Evolutionary conservation across 176 grass and related monocot genomes (phyloP).

Genomic region (Puccinellia tenuiflora): DNA sequence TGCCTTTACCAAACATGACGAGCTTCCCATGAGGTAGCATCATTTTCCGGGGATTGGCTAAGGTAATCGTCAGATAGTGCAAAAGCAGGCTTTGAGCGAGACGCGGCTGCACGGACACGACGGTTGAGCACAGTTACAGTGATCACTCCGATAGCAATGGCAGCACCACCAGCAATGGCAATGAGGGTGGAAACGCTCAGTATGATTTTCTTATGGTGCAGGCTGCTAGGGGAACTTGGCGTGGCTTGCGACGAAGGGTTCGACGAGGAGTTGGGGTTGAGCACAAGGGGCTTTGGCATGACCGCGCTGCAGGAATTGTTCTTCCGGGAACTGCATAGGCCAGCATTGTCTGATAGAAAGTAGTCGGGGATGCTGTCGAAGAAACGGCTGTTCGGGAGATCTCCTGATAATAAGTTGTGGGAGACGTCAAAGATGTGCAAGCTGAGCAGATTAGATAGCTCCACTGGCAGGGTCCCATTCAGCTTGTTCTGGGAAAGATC

Average conservation of each 20-base stretch:
- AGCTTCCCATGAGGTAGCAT: conserved; percentile 85
- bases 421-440: conserved; percentile 70
- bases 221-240: conserved; percentile 22
- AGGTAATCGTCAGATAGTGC: conserved; percentile 77
- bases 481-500: conserved; percentile 76
- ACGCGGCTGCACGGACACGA: conserved; percentile 27
- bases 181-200: conserved; percentile 88
- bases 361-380: conserved; percentile 54
- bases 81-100: conserved; percentile 34
- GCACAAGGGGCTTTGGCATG: conserved; percentile 92
- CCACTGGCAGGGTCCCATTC: conserved; percentile 56
- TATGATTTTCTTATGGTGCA: conserved; percentile 89
- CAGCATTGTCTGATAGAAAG: conserved; percentile 57
- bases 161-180: conserved; percentile 63
- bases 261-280: conserved; percentile 81
- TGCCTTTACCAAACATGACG: conserved; percentile 83
- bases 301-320: conserved; percentile 56
- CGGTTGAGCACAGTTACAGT: conserved; percentile 79
- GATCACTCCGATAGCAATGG: conserved; percentile 72
- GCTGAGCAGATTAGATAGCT: conserved; percentile 55
- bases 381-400: conserved; percentile 74
- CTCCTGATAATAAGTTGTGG: conserved; percentile 74
- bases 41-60: conserved; percentile 65
- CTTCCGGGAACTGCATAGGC: conserved; percentile 54
- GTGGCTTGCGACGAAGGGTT: conserved; percentile 41